Conservation (phyloP, 345 rosid species). For the Zanthoxylum bungeanum region DNA sequence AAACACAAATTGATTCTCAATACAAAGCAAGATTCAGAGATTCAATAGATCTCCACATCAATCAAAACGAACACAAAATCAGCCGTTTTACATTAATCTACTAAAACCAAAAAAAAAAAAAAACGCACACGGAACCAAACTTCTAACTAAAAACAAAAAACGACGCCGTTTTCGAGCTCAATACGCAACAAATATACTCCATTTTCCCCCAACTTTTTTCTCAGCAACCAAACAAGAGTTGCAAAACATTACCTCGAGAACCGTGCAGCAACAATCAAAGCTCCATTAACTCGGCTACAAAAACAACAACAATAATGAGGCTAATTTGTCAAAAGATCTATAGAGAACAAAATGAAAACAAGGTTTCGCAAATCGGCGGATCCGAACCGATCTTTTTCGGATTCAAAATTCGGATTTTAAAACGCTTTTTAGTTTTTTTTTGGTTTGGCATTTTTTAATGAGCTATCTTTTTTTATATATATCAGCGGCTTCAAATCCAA, state of each 20-base stretch:
- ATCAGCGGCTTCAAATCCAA: too few relatives aligned
- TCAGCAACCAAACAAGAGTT: slow-evolving; percentile 31
- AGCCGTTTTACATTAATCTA: slow-evolving; percentile 33
- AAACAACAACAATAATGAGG: not conserved
- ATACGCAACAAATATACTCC: too few relatives aligned
- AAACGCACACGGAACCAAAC: too few relatives aligned
- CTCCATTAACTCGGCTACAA: slow-evolving; percentile 26
- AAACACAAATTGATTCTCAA: not conserved
- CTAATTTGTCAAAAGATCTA: slow-evolving; percentile 27
- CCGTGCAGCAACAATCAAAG: slow-evolving; percentile 35
- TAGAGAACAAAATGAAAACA: not conserved
- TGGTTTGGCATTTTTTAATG: too few relatives aligned
- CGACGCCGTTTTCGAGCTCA: not conserved
- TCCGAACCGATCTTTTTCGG: slow-evolving; percentile 29
- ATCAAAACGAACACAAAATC: not conserved
- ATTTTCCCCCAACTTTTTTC: slow-evolving; percentile 12
- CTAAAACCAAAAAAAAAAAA: too few relatives aligned
- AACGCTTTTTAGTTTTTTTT: not conserved
- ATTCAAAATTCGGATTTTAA: slow-evolving; percentile 7
- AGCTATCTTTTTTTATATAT: too few relatives aligned
- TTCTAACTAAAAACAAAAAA: not conserved
- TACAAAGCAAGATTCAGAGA: not conserved
- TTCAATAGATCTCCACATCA: slow-evolving; percentile 9
- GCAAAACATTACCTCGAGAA: slow-evolving; percentile 29
- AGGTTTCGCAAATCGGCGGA: slow-evolving; percentile 24